Evolutionary conservation across 805 yeast species (phyloP).

Genomic region (Lipomyces orientalis): DNA sequence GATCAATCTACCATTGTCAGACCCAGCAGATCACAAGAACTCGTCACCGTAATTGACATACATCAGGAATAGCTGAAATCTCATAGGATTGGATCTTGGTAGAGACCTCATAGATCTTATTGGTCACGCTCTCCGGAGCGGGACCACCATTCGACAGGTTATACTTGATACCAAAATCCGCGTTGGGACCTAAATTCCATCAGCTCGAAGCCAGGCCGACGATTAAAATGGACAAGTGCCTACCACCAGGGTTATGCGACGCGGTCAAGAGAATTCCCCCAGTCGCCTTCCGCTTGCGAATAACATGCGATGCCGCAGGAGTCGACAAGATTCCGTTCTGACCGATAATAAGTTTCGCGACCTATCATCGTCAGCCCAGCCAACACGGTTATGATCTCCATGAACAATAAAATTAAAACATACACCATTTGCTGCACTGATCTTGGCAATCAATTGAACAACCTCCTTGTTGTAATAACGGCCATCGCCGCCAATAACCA

Average conservation of each 20-base stretch:
- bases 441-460: conserved; percentile 77
- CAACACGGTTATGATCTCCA: conserved; percentile 38
- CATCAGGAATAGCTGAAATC: conserved; percentile 62
- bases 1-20: conserved; percentile 52
- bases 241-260: conserved; percentile 92
- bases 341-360: conserved; percentile 75
- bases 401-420: conserved; percentile 5
- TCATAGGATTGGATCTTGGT: conserved; percentile 64
- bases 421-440: conserved; percentile 92
- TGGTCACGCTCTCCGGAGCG: conserved; percentile 93
- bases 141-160: conserved; percentile 97
- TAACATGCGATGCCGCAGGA: conserved; percentile 95
- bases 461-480: conserved; percentile 86
- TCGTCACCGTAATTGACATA: conserved; percentile 6
- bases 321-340: conserved; percentile 88
- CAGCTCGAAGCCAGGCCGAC: background rate
- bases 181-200: conserved; percentile 59
- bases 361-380: conserved; percentile 11
- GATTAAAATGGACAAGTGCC: background rate
- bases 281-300: conserved; percentile 70
- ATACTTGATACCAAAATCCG: conserved; percentile 94
- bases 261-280: conserved; percentile 98
- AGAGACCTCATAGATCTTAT: conserved; percentile 78
- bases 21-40: background rate
- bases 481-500: conserved; percentile 97